Percentiles rank a stretch among this genome's conserved stretches.
phyloP scores from a whole-genome alignment of 2,329 filamentous ascomycete genomes.

The Colletotrichum viniferum region DNA sequence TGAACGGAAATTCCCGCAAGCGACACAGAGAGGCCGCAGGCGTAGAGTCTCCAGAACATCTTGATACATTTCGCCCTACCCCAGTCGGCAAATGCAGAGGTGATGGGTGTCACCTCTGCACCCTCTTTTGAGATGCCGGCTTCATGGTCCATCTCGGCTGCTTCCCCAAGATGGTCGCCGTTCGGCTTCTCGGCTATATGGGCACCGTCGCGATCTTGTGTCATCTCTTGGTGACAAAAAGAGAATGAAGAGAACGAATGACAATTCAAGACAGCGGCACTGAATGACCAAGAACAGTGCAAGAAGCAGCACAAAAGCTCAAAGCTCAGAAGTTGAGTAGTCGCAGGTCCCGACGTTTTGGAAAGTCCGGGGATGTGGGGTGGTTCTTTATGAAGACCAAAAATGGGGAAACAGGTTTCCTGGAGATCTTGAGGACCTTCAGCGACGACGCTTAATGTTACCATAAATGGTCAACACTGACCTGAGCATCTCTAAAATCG shows the following conservation, averaged over 20 bases:
- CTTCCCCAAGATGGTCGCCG: background rate
- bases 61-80: background rate
- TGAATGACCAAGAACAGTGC: background rate
- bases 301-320: background rate
- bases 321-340: background rate
- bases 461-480: background rate
- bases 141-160: background rate
- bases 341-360: background rate
- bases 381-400: background rate
- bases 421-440: background rate
- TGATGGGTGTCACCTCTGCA: background rate
- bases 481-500: background rate
- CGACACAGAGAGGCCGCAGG: background rate
- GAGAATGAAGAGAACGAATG: background rate
- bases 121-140: background rate
- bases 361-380: background rate
- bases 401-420: background rate
- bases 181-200: background rate
- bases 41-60: constrained; percentile 8
- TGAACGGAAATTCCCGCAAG: background rate
- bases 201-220: background rate
- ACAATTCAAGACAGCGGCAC: background rate
- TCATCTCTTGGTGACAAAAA: background rate
- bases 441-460: background rate
- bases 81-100: background rate